Conservation (phyloP, 2,329 filamentous ascomycete genomes). For the Trichoderma citrinoviride region DNA sequence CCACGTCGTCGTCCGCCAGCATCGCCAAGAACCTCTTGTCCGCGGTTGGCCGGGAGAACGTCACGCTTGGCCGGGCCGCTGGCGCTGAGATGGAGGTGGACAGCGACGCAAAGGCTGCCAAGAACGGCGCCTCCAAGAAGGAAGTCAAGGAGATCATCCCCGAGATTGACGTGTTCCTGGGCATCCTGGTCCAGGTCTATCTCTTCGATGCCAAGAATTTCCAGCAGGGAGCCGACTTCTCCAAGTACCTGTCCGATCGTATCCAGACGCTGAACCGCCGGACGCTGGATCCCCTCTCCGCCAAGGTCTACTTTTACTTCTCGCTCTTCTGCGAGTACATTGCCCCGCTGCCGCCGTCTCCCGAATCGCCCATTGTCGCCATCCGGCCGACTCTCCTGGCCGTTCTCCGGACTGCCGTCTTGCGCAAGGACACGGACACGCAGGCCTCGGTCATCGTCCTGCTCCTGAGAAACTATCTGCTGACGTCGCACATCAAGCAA, state of each 20-base stretch:
- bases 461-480: slow-evolving; percentile 90
- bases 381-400: slow-evolving; percentile 84
- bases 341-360: slow-evolving; percentile 80
- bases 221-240: slow-evolving; percentile 80
- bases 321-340: slow-evolving; percentile 93
- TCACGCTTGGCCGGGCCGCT: slow-evolving; percentile 57
- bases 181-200: slow-evolving; percentile 81
- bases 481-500: slow-evolving; percentile 94
- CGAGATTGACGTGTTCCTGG: slow-evolving; percentile 85
- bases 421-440: slow-evolving; percentile 96
- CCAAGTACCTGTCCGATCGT: slow-evolving; percentile 75
- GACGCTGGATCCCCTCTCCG: slow-evolving; percentile 88
- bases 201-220: slow-evolving; percentile 82
- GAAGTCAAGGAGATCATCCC: slow-evolving; percentile 74
- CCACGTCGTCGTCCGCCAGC: slow-evolving; percentile 57
- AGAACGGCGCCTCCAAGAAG: slow-evolving; percentile 59
- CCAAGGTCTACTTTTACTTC: slow-evolving; percentile 98
- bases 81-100: slow-evolving; percentile 73
- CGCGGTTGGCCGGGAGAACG: slow-evolving; percentile 65
- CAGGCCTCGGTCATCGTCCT: slow-evolving; percentile 94
- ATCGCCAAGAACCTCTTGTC: slow-evolving; percentile 68
- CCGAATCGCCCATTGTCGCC: slow-evolving; percentile 79
- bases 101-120: slow-evolving; percentile 52
- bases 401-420: slow-evolving; percentile 88
- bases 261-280: slow-evolving; percentile 88